Evolutionary conservation across 306 rosid genomes (phyloP), one percentile per base, ranked within the genome.

Genomic region (Vigna mungo): DNA sequence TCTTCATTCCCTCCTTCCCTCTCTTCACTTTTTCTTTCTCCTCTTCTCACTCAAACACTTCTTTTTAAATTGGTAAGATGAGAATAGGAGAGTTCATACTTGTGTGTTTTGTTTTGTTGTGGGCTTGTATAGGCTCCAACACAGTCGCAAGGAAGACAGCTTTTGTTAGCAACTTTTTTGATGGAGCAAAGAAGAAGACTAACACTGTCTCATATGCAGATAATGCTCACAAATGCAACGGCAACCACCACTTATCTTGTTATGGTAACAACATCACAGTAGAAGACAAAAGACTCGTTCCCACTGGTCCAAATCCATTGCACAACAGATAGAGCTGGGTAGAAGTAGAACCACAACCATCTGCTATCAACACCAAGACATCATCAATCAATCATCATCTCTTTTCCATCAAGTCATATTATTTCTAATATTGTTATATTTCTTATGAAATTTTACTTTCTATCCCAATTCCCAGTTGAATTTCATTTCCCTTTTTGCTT

Each of bases 231-330:
- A 68, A 71, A 47, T 84, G 86, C 86, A 84, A 80, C 76, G 10
- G 66, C 82, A 85, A 72, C 41, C 73, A 68, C 13, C 59, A 76
- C 64, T 73, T 83, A 43, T 82, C 84, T 77, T 80, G 85, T 62
- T 67, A 68, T 9, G 68, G 78, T 39, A 80, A 47, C 51, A 85
- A 75, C 49, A 36, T 7, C 68, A 59, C 71, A 51, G 85, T 86
- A 20, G 96, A 92, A 32, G 88, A 85, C 61, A 89, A 90, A 78
- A 83, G 98, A 80, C 85, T 84, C 1, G 96, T 92, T 77, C 98
- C 98, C 2, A 94, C 96, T 0, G 96, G 97, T 73, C 92, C 98
- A 32, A 94, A 94, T 71, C 98, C 97, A 43, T 81, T 94, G 14
- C 98, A 94, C 79, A 94, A 92, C 85, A 85, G 88, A 89, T 86